These are phyloP conservation scores for Fusarium austroafricanum DNA, from an alignment of 2,329 filamentous ascomycete species.

Conservation along the genomic window DNA sequence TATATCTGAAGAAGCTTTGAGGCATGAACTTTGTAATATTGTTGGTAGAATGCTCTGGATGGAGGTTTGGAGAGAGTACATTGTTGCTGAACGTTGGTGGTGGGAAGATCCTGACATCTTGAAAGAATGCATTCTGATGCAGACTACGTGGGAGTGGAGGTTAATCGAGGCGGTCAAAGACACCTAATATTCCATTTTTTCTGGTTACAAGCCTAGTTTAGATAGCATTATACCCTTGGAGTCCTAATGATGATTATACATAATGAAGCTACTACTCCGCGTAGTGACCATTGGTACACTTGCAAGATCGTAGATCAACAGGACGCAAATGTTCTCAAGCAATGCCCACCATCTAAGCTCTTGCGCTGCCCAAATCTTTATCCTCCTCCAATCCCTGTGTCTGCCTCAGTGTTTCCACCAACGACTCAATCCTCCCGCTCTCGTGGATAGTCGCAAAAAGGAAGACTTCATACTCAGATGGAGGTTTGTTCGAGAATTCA, in stretches of 20 bases:
- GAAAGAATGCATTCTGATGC: conserved; percentile 63
- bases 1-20: conserved; percentile 47
- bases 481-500: conserved; percentile 1
- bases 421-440: not conserved
- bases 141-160: conserved; percentile 69
- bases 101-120: conserved; percentile 68
- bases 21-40: conserved; percentile 61
- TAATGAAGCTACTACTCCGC: rapidly evolving
- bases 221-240: conserved; percentile 26
- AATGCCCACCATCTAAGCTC: not conserved
- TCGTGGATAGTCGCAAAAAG: not conserved
- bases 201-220: not conserved
- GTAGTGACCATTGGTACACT: too few relatives aligned
- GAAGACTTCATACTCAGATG: not conserved
- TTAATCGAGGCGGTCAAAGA: conserved; percentile 66
- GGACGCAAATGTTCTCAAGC: not conserved
- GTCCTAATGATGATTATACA: not conserved
- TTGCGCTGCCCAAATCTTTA: not conserved
- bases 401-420: conserved; percentile 6
- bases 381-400: not conserved
- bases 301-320: too few relatives aligned
- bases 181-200: not conserved
- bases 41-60: conserved; percentile 69
- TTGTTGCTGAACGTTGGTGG: conserved; percentile 66
- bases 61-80: conserved; percentile 67